Percentiles rank a stretch among this genome's conserved stretches.
Conservation (phyloP, 2,329 filamentous ascomycete species). For the Phialocephala subalpina region DNA sequence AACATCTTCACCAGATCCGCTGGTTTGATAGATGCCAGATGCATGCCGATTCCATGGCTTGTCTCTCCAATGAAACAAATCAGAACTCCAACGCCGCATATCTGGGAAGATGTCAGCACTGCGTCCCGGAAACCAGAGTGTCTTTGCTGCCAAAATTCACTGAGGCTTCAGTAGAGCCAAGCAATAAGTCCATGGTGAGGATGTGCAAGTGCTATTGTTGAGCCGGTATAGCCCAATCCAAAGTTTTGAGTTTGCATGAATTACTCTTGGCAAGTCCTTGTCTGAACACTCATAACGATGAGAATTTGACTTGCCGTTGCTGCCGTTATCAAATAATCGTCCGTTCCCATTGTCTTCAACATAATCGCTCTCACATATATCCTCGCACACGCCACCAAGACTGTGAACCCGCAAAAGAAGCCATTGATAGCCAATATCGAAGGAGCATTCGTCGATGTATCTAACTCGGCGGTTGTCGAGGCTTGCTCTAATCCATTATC, state of each 20-base stretch:
- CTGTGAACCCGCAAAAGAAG: conserved; percentile 46
- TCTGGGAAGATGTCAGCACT: conserved; percentile 1
- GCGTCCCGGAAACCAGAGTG: neutral
- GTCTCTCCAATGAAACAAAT: conserved; percentile 46
- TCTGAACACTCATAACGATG: neutral
- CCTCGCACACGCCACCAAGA: conserved; percentile 47
- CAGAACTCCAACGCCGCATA: conserved; percentile 29
- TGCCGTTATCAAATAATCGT: conserved; percentile 55
- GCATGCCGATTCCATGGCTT: conserved; percentile 53
- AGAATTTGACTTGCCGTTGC: conserved; percentile 47
- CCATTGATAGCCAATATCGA: conserved; percentile 50
- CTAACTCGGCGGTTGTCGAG: conserved; percentile 5
- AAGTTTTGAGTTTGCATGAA: neutral
- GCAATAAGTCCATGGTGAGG: no score
- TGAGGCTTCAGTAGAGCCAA: no score
- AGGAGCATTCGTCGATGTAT: conserved; percentile 44
- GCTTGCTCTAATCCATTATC: neutral
- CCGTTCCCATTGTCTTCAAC: conserved; percentile 53
- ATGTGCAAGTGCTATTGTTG: no score
- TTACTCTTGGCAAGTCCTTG: neutral
- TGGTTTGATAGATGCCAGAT: conserved; percentile 44
- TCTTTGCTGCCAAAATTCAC: no score
- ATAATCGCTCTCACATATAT: conserved; percentile 53
- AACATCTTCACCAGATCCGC: conserved; percentile 44
- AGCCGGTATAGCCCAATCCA: no score